phyloP scores from a whole-genome alignment of 306 rosid genomes.

The Cicer judaicum region DNA sequence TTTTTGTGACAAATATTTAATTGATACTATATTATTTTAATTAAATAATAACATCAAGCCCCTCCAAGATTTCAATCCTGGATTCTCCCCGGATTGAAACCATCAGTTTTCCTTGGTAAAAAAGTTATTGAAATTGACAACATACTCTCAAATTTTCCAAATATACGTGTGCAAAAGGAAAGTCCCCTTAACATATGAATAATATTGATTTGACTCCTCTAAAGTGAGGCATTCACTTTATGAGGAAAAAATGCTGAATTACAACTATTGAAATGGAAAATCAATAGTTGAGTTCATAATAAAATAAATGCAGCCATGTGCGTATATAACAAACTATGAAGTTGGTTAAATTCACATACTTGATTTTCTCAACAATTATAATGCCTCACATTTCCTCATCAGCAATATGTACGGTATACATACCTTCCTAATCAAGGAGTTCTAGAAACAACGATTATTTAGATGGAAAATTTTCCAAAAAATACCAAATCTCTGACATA shows the following conservation, averaged over 20 bases:
- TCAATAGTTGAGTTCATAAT: not conserved
- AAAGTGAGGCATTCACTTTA: not conserved
- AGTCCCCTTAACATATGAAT: not conserved
- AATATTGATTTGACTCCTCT: not conserved
- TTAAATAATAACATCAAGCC: no score
- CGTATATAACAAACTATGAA: constrained; percentile 1
- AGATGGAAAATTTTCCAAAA: constrained; percentile 29
- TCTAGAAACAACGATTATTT: constrained; percentile 6
- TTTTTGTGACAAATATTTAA: no score
- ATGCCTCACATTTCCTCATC: constrained; percentile 16
- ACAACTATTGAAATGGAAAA: not conserved
- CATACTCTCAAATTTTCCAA: constrained; percentile 15
- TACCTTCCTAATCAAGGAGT: constrained; percentile 24
- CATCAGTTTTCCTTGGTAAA: constrained; percentile 12
- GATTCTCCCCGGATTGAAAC: not conserved
- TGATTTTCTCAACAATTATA: constrained; percentile 25
- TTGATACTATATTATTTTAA: no score
- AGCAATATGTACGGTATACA: not conserved
- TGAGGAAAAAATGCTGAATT: not conserved
- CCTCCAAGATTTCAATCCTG: no score
- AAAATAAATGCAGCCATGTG: not conserved
- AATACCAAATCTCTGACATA: constrained; percentile 16
- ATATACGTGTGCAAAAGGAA: constrained; percentile 10
- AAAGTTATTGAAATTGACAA: constrained; percentile 17
- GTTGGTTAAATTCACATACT: not conserved